Evolutionary conservation across 305 asterid species (phyloP).

Genomic region (Striga hermonthica): DNA sequence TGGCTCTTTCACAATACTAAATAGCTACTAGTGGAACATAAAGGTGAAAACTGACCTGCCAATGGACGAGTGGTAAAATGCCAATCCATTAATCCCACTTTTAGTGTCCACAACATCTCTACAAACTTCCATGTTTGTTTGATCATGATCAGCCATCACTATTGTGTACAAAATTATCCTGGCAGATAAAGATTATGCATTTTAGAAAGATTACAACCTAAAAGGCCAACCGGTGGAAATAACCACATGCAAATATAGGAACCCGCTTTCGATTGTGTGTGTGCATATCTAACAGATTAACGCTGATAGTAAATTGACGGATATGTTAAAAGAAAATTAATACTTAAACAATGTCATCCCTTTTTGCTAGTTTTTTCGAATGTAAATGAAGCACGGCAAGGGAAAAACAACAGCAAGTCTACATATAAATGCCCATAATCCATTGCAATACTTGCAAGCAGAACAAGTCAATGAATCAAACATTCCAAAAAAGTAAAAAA

Average conservation of each 20-base stretch:
- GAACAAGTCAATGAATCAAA: neutral
- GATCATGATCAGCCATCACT: constrained; percentile 74
- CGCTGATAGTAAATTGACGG: constrained; percentile 5
- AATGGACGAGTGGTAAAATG: constrained; percentile 78
- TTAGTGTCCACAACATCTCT: constrained; percentile 61
- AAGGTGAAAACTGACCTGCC: constrained; percentile 64
- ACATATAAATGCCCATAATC: too few relatives aligned
- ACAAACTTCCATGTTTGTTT: constrained; percentile 46
- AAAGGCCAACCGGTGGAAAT: neutral
- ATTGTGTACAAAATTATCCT: constrained; percentile 85
- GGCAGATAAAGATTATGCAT: constrained; percentile 27
- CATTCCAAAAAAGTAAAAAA: constrained; percentile 6
- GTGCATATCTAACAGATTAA: constrained; percentile 13
- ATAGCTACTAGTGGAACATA: constrained; percentile 14
- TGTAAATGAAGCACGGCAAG: too few relatives aligned
- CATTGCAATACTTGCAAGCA: too few relatives aligned
- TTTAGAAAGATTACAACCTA: constrained; percentile 28
- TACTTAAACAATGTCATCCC: neutral
- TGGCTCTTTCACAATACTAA: constrained; percentile 9
- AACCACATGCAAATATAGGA: neutral
- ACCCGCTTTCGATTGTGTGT: neutral
- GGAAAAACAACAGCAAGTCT: too few relatives aligned
- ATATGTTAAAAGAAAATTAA: neutral
- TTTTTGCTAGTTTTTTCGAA: too few relatives aligned
- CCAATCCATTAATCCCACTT: constrained; percentile 59